phyloP scores from a whole-genome alignment of 768 basidiomycete genomes.

The Hericium erinaceus region DNA sequence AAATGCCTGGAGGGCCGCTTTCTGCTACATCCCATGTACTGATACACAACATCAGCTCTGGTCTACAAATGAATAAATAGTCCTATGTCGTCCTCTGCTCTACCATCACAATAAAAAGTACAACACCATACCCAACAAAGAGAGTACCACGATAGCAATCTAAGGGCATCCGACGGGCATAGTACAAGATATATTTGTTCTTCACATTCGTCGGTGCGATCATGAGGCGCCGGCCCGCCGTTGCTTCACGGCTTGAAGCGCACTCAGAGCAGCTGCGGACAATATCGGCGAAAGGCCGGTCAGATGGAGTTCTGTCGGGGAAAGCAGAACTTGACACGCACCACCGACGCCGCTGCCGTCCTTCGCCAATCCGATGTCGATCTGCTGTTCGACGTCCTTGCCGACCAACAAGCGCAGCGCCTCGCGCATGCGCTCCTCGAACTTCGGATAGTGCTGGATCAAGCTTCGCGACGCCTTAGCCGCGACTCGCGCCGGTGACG shows the following conservation, averaged over 20 bases:
- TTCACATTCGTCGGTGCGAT: neutral
- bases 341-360: conserved; percentile 98
- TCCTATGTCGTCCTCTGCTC: too few species aligned
- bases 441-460: conserved; percentile 87
- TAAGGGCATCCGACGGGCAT: neutral
- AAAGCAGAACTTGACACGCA: conserved; percentile 29
- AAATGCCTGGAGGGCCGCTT: too few species aligned
- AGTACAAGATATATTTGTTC: neutral
- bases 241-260: conserved; percentile 70
- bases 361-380: conserved; percentile 88
- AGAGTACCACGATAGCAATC: neutral
- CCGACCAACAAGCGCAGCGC: conserved; percentile 74
- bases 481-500: neutral
- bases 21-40: too few species aligned
- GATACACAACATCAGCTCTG: too few species aligned
- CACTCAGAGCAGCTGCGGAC: conserved; percentile 72
- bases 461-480: conserved; percentile 39
- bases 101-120: too few species aligned
- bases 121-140: neutral
- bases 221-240: neutral
- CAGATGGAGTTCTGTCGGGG: conserved; percentile 2
- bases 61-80: too few species aligned
- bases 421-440: conserved; percentile 63
- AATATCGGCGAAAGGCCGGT: neutral
- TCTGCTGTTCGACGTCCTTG: conserved; percentile 64